Base-by-base conservation (phyloP, 2,329 filamentous ascomycete species). In the Aspergillus aculeatinus region DNA sequence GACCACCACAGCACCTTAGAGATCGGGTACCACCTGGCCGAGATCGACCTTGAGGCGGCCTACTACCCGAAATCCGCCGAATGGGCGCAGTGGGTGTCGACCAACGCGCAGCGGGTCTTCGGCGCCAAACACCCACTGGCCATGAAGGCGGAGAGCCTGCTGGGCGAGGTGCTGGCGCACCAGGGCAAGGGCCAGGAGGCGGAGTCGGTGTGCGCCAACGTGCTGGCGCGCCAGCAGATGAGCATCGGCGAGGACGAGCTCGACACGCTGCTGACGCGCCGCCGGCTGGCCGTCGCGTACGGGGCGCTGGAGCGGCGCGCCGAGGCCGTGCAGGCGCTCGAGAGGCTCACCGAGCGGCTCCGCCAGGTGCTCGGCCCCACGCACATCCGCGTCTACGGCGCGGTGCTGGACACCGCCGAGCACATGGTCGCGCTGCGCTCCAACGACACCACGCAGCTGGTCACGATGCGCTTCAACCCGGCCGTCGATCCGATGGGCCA, bases 201-300 rank as follows among this genome's bases (percentile, higher is more conserved):
- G 0, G 69, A 73, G 56, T 73, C 70, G 0, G 60, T 72, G 16
- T 71, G 68, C 19, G 68, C 71, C 19, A 73, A 73, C 9, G 68
- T 72, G 2, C 63, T 73, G 2, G 71, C 71, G 1, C 69, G 70
- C 5, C 71, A 73, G 39, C 71, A 73, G 48, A 73, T 73, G 64
- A 67, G 61, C 9, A 68, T 73, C 21, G 71, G 71, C 14, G 71
- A 73, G 47, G 68, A 72, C 12, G 69, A 72, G 44, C 31, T 72
- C 9, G 70, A 73, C 44, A 73, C 70, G 2, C 60, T 72, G 21
- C 66, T 68, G 0, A 73, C 71, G 1, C 69, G 71, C 2, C 67
- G 69, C 12, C 70, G 71, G 5, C 50, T 73, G 4, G 68, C 63
- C 1, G 42, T 61, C 50, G 65, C 70, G 1, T 72, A 73, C 27